These are phyloP conservation scores for Boletus bicolor DNA, from an alignment of 768 basidiomycete species.

Conservation along the genomic window DNA sequence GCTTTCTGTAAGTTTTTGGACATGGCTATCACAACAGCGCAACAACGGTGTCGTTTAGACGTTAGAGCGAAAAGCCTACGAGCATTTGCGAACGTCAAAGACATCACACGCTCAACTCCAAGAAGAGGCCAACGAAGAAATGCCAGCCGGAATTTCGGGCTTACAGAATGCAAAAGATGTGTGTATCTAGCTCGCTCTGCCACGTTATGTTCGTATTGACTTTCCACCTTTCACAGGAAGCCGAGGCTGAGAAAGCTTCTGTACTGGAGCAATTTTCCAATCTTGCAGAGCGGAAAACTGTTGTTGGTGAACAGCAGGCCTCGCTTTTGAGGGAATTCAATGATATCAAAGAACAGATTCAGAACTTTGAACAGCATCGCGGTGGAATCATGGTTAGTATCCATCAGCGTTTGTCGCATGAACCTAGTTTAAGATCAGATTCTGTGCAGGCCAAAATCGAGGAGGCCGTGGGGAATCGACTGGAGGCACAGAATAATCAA, in stretches of 20 bases:
- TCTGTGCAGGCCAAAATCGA: slow-evolving; percentile 47
- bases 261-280: slow-evolving; percentile 49
- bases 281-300: slow-evolving; percentile 42
- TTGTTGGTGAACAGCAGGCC: slow-evolving; percentile 45
- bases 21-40: background rate
- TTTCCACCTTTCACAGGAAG: slow-evolving; percentile 41
- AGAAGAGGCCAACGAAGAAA: slow-evolving; percentile 63
- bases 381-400: slow-evolving; percentile 43
- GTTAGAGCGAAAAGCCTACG: slow-evolving; percentile 21
- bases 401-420: background rate
- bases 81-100: slow-evolving; percentile 35
- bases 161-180: slow-evolving; percentile 56
- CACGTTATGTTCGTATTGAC: background rate
- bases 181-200: slow-evolving; percentile 15
- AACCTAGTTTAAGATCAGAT: background rate
- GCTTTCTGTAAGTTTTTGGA: slow-evolving; percentile 33
- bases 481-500: slow-evolving; percentile 48
- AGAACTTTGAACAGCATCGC: slow-evolving; percentile 47
- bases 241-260: slow-evolving; percentile 48
- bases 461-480: slow-evolving; percentile 45
- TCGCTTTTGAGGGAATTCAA: slow-evolving; percentile 43
- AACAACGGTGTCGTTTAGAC: slow-evolving; percentile 9
- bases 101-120: slow-evolving; percentile 41
- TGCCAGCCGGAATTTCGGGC: slow-evolving; percentile 59
- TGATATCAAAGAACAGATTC: slow-evolving; percentile 45